Conservation (phyloP, 1,284 basidiomycete species). For the Wallemia ichthyophaga region DNA sequence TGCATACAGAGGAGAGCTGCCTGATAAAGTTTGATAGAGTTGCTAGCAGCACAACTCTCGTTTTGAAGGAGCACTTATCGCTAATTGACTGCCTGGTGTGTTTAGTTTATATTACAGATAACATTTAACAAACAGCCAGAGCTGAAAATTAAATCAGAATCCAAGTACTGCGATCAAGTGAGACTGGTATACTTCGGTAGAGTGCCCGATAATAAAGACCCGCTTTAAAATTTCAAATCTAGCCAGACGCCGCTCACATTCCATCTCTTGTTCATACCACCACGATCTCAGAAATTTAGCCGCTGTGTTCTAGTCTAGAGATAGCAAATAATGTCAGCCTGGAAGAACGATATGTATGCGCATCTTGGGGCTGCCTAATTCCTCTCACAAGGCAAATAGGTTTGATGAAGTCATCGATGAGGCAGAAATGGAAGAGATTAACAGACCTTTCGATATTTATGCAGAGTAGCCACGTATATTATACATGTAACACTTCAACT, state of each 20-base stretch:
- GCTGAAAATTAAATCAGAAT: neutral
- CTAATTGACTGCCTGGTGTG: neutral
- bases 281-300: too few species aligned
- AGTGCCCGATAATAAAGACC: neutral
- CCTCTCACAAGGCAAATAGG: neutral
- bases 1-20: neutral
- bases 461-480: neutral
- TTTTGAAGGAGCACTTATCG: neutral
- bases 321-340: too few species aligned
- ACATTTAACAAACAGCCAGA: neutral
- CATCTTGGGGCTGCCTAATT: neutral
- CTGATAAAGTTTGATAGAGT: neutral
- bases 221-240: neutral
- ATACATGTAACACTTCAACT: neutral
- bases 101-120: neutral
- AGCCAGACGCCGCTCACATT: neutral
- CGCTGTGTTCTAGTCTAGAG: too few species aligned
- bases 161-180: neutral
- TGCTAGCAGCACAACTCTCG: neutral
- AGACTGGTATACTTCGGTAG: neutral
- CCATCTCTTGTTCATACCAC: neutral
- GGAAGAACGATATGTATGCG: neutral
- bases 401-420: neutral
- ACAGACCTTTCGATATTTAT: neutral
- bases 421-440: neutral